These are phyloP conservation scores for Candida quercuum DNA, from an alignment of 805 yeast genomes.

Conservation along the genomic window DNA sequence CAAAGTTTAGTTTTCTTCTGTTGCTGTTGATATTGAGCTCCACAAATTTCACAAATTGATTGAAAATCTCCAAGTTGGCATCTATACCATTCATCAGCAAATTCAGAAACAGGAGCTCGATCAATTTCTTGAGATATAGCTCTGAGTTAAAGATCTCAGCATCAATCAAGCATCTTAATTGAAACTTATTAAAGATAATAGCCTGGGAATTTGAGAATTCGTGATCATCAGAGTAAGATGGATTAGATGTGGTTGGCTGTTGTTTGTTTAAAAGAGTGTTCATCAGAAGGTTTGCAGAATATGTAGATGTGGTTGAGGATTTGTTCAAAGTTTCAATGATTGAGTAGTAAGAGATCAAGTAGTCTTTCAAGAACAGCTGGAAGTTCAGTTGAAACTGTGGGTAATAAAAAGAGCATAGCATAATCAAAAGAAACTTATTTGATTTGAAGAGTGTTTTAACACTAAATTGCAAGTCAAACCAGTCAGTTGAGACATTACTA, in stretches of 20 bases:
- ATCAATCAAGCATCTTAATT: constrained; percentile 15
- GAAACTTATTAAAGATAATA: constrained; percentile 16
- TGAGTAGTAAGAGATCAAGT: constrained; percentile 20
- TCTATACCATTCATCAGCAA: constrained; percentile 13
- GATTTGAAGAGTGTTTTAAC: constrained; percentile 11
- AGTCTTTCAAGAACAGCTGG: constrained; percentile 14
- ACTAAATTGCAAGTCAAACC: constrained; percentile 16
- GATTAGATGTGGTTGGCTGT: constrained; percentile 3
- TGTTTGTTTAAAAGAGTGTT: constrained; percentile 6
- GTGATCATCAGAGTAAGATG: no score
- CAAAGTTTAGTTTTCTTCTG: constrained; percentile 22
- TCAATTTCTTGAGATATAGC: constrained; percentile 12
- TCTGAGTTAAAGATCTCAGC: constrained; percentile 23
- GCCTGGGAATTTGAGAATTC: no score
- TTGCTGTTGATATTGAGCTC: constrained; percentile 18
- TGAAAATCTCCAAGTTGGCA: constrained; percentile 7
- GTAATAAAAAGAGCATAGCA: constrained; percentile 12
- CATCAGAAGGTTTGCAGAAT: constrained; percentile 10
- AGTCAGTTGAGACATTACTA: background rate
- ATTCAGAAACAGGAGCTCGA: constrained; percentile 18
- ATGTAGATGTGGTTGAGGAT: constrained; percentile 18
- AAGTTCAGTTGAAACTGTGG: constrained; percentile 7
- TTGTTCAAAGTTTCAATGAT: constrained; percentile 18
- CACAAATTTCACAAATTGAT: constrained; percentile 15
- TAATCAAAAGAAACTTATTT: constrained; percentile 15